A percentile compares a stretch with the other conserved stretches of the same genome.
These are phyloP conservation scores for Allium fistulosum DNA, from an alignment of 106 monocot genomes.

Conservation along the genomic window DNA sequence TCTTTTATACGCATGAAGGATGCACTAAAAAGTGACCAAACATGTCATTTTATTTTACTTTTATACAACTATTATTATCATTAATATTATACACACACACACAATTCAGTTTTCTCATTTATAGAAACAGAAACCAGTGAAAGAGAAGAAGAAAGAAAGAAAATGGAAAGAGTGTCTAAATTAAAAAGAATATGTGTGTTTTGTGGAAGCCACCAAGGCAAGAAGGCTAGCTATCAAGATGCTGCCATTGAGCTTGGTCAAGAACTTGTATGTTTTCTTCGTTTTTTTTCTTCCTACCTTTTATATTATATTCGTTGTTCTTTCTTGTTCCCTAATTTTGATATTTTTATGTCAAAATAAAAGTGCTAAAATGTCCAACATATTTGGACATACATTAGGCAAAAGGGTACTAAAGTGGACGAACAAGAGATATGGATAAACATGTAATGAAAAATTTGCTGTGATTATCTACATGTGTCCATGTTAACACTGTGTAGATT, in stretches of 20 bases:
- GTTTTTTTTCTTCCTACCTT: not conserved
- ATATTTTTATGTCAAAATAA: not conserved
- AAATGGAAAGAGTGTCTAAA: conserved; percentile 34
- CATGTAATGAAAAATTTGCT: not conserved
- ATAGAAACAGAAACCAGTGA: conserved; percentile 4
- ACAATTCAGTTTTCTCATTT: conserved; percentile 11
- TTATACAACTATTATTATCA: not conserved
- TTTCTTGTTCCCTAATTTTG: not conserved
- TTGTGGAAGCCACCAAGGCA: conserved; percentile 79
- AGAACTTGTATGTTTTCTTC: conserved; percentile 41
- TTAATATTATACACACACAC: too few relatives aligned
- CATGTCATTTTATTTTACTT: too few relatives aligned
- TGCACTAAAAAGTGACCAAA: conserved; percentile 17
- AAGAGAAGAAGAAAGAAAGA: conserved; percentile 1
- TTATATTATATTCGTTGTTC: not conserved
- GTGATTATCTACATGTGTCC: too few relatives aligned
- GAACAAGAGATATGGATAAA: not conserved
- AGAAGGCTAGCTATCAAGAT: conserved; percentile 78
- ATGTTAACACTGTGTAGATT: too few relatives aligned
- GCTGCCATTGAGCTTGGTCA: conserved; percentile 68
- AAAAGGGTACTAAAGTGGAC: not conserved
- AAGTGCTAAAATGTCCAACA: not conserved
- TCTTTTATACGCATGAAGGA: conserved; percentile 9
- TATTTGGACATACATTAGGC: not conserved
- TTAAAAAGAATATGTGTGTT: conserved; percentile 84